Evolutionary conservation across 2,329 filamentous ascomycete genomes (phyloP).

Genomic region (Akanthomyces muscarius): DNA sequence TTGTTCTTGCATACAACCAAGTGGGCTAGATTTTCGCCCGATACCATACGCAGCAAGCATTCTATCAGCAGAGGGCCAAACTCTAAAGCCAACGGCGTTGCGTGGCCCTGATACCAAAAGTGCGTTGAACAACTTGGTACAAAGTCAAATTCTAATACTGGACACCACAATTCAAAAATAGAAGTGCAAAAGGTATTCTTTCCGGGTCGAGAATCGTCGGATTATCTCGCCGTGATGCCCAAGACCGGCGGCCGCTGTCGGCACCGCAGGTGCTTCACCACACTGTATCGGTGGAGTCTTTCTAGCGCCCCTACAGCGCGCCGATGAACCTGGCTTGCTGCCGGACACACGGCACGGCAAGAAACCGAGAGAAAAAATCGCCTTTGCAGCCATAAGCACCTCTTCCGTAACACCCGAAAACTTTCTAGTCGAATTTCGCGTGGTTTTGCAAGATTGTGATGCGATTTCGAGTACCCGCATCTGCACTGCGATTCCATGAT

Average conservation of each 20-base stretch:
- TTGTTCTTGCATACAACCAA: background rate
- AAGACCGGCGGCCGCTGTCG: background rate
- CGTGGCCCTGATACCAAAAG: background rate
- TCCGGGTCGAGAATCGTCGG: too few relatives aligned
- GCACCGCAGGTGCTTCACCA: background rate
- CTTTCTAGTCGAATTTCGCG: too few relatives aligned
- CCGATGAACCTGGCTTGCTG: too few relatives aligned
- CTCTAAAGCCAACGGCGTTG: background rate
- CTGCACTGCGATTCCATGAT: too few relatives aligned
- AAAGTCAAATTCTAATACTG: too few relatives aligned
- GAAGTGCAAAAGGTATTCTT: background rate
- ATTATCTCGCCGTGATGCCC: too few relatives aligned
- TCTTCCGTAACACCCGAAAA: too few relatives aligned
- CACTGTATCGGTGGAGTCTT: background rate
- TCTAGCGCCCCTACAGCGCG: background rate
- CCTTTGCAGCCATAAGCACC: background rate
- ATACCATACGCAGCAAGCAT: background rate
- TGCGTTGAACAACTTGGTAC: too few relatives aligned
- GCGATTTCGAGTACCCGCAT: too few relatives aligned
- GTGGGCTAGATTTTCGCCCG: background rate
- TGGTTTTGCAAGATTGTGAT: too few relatives aligned
- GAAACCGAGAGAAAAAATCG: background rate
- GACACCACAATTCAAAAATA: background rate
- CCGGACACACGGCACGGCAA: background rate
- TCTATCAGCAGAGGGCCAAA: background rate